Conservation (phyloP, 345 rosid species). For the Gossypium arboreum region DNA sequence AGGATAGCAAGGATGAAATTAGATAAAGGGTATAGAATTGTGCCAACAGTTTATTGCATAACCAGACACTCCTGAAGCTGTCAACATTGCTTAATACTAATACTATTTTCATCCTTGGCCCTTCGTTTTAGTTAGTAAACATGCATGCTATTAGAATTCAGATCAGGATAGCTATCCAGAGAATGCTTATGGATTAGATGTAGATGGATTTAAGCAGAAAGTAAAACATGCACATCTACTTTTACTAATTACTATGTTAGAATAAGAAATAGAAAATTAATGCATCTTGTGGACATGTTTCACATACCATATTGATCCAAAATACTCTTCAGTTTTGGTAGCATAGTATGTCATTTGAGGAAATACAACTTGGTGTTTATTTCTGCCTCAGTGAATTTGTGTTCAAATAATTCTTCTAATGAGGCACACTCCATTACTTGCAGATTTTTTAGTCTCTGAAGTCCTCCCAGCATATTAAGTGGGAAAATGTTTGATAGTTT, state of each 20-base stretch:
- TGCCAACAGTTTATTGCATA: too few relatives aligned
- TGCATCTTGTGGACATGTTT: background rate
- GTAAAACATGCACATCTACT: background rate
- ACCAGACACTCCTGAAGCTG: background rate
- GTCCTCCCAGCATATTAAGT: background rate
- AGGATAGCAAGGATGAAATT: background rate
- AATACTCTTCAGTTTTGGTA: constrained; percentile 11
- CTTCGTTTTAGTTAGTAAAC: background rate
- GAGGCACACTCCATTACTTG: background rate
- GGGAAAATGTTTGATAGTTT: constrained; percentile 3
- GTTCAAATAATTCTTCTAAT: constrained; percentile 6
- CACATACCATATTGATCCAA: constrained; percentile 19
- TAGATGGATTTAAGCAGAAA: background rate
- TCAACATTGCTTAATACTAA: background rate
- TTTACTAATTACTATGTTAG: background rate
- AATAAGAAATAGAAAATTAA: background rate
- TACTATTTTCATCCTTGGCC: background rate
- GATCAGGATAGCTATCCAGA: background rate
- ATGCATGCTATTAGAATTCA: background rate
- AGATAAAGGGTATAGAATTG: background rate
- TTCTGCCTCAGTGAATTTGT: background rate
- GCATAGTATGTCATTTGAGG: background rate
- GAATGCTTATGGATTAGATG: background rate
- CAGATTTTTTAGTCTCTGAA: background rate
- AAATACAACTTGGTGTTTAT: background rate